Percentiles rank a stretch among this genome's conserved stretches.
phyloP scores from a whole-genome alignment of 202 grass and related monocot species.

The Brachypodium distachyon region DNA sequence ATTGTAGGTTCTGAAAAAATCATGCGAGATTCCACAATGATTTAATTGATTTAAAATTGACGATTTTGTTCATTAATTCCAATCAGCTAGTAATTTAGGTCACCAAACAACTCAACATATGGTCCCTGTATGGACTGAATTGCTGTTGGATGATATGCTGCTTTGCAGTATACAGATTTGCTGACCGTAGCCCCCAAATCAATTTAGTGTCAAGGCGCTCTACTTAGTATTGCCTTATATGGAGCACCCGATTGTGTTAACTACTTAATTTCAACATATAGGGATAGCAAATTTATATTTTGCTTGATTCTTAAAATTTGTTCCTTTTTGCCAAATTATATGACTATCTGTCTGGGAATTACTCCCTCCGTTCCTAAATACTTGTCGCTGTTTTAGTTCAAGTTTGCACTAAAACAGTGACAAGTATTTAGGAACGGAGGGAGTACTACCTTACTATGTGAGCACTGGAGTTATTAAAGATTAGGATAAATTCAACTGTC shows the following conservation, averaged over 20 bases:
- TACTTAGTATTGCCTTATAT: background rate
- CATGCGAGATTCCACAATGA: background rate
- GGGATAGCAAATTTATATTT: background rate
- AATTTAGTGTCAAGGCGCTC: background rate
- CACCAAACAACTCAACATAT: background rate
- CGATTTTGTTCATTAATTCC: background rate
- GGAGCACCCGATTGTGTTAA: background rate
- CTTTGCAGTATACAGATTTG: background rate
- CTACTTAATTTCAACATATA: background rate
- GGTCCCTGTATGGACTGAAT: background rate
- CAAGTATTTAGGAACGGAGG: too few species aligned
- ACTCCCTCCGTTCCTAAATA: too few species aligned
- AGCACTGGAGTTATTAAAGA: background rate
- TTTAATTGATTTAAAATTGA: background rate
- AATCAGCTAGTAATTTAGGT: background rate
- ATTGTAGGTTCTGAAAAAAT: background rate
- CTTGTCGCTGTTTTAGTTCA: too few species aligned
- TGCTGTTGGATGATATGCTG: background rate
- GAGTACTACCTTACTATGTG: background rate
- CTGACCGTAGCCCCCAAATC: background rate
- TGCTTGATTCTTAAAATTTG: background rate
- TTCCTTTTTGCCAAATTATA: background rate
- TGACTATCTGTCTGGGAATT: background rate
- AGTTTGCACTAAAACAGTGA: too few species aligned
- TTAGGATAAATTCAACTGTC: background rate